Evolutionary conservation across 371 early-diverging fungal genomes (phyloP).

Genomic region (Mucor velutinosus): DNA sequence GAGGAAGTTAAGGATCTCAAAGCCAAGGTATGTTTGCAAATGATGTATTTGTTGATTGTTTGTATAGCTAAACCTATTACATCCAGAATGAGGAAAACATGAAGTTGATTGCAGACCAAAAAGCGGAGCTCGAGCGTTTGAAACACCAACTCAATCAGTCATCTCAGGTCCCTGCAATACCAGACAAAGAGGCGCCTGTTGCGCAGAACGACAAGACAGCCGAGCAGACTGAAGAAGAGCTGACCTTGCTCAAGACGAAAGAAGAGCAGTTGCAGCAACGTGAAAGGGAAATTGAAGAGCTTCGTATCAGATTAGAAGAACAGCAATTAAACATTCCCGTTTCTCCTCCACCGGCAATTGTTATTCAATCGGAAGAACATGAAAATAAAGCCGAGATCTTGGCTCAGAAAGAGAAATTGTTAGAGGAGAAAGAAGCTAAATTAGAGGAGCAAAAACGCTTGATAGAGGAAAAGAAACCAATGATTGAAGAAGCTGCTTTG

Average conservation of each 20-base stretch:
- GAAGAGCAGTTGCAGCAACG: conserved; percentile 31
- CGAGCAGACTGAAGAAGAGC: conserved; percentile 11
- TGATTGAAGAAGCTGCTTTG: conserved; percentile 28
- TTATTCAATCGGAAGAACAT: conserved; percentile 19
- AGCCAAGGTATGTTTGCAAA: conserved; percentile 21
- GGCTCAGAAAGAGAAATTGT: conserved; percentile 30
- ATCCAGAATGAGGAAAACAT: conserved; percentile 44
- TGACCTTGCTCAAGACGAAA: conserved; percentile 10
- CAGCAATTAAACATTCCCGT: conserved; percentile 7
- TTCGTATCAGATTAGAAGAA: conserved; percentile 23
- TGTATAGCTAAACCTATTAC: background rate
- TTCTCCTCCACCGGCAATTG: conserved; percentile 17
- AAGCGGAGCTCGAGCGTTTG: conserved; percentile 34
- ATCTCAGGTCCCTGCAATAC: conserved; percentile 3
- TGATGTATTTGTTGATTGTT: background rate
- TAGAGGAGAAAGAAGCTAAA: conserved; percentile 30
- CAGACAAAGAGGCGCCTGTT: conserved; percentile 7
- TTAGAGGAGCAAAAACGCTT: conserved; percentile 27
- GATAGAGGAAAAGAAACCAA: conserved; percentile 26
- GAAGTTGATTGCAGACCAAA: conserved; percentile 47
- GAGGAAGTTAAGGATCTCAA: conserved; percentile 34
- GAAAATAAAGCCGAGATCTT: conserved; percentile 18
- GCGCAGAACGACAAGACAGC: background rate
- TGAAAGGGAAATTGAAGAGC: conserved; percentile 35
- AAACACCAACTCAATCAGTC: conserved; percentile 29